Evolutionary conservation across 2,329 filamentous ascomycete species (phyloP), one percentile per base, ranked within the genome.

Genomic region (Beauveria brongniartii): DNA sequence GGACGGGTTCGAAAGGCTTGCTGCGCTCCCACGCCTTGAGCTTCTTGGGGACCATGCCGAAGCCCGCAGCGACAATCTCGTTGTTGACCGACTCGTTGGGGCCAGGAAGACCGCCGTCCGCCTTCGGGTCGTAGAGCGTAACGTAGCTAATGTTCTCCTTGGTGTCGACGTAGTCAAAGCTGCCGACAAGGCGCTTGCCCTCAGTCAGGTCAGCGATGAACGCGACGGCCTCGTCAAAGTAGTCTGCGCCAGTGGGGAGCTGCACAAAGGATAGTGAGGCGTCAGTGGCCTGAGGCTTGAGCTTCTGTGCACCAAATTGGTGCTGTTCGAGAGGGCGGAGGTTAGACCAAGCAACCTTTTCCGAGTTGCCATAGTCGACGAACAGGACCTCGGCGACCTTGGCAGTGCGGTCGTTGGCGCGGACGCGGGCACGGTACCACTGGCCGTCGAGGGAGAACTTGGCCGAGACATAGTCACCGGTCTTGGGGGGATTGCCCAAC

Each of bases 351-450:
- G 92, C 84, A 61, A 96, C 81, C 70, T 87, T 88, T 76, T 99
- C 94, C 60, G 85, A 88, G 81, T 99, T 99, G 68, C 94, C 94
- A 74, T 95, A 99, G 78, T 99, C 94, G 64, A 99, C 85, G 76
- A 96, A 99, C 51, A 95, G 78, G 28, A 99, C 88, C 74, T 99
- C 94, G 26, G 92, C 88, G 68, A 90, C 86, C 82, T 94, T 91
- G 69, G 87, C 88, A 9, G 92, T 83, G 64, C 94, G 91, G 77
- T 99, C 94, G 75, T 97, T 97, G 71, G 92, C 87, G 64, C 92
- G 88, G 64, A 99, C 86, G 64, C 88, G 89, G 37, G 90, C 94
- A 64, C 94, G 90, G 79, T 99, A 99, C 93, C 93, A 99, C 67
- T 94, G 86, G 63, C 88, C 85, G 71, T 99, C 94, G 57, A 87